A percentile compares a stretch with the other conserved stretches of the same genome.
phyloP scores from a whole-genome alignment of 225 moss, liverwort and hornwort genomes.

The Asterella californica region DNA sequence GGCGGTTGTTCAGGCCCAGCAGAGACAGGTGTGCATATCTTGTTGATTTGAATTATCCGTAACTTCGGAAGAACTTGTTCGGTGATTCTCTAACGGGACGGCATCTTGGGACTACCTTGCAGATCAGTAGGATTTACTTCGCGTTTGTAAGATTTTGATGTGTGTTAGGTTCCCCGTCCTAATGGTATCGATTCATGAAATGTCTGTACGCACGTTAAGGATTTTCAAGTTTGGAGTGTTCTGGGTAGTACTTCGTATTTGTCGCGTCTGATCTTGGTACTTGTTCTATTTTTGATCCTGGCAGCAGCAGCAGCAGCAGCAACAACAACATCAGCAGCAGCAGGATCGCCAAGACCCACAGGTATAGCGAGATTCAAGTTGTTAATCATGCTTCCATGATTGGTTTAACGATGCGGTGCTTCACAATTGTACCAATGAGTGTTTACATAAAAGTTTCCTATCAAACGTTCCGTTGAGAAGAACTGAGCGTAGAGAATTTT shows the following conservation, averaged over 20 bases:
- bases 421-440: too few species aligned
- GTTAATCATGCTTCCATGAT: background rate
- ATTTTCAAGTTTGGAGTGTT: background rate
- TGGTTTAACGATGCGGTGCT: background rate
- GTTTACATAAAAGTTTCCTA: background rate
- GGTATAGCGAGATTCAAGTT: slow-evolving; percentile 26
- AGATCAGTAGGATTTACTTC: background rate
- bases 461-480: background rate
- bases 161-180: background rate
- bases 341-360: slow-evolving; percentile 72
- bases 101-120: background rate
- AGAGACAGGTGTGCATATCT: slow-evolving; percentile 67
- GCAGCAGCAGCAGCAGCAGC: slow-evolving; percentile 38
- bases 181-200: background rate
- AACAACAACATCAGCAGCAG: slow-evolving; percentile 47
- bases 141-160: background rate
- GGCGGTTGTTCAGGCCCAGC: slow-evolving; percentile 56
- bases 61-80: background rate
- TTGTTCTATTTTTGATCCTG: background rate
- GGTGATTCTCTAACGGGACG: background rate
- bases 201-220: background rate
- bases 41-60: background rate
- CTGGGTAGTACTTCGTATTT: too few species aligned
- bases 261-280: background rate
- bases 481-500: background rate